Evolutionary conservation across 2,329 filamentous ascomycete genomes (phyloP).

Genomic region (Pseudogymnoascus sp.): DNA sequence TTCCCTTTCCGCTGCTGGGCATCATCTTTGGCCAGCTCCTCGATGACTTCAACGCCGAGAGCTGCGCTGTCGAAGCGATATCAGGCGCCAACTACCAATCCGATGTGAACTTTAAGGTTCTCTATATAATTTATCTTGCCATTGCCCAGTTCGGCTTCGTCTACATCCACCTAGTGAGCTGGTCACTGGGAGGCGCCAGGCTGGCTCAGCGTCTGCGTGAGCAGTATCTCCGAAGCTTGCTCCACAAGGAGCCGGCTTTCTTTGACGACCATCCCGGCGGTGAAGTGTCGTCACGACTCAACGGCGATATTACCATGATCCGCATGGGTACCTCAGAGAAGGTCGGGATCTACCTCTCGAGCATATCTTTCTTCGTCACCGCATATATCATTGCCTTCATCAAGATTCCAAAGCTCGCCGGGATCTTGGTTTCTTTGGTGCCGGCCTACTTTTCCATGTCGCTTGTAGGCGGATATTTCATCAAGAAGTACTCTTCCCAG

Average conservation of each 20-base stretch:
- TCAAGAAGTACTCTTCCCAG: conserved; percentile 33
- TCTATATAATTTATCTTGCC: conserved; percentile 54
- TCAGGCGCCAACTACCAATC: conserved; percentile 25
- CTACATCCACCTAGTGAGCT: conserved; percentile 54
- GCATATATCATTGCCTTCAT: conserved; percentile 51
- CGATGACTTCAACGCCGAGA: conserved; percentile 49
- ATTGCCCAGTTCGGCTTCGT: conserved; percentile 55
- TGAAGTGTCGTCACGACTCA: conserved; percentile 44
- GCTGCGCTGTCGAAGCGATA: conserved; percentile 35
- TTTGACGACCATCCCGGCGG: conserved; percentile 45
- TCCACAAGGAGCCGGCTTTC: conserved; percentile 44
- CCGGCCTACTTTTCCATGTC: conserved; percentile 38
- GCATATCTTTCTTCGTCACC: conserved; percentile 47
- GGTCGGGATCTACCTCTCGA: conserved; percentile 47
- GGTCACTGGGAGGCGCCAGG: conserved; percentile 46
- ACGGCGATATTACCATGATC: conserved; percentile 47
- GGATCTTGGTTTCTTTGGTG: conserved; percentile 42
- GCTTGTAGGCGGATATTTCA: conserved; percentile 37
- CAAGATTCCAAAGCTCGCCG: conserved; percentile 46
- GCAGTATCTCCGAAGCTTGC: conserved; percentile 39
- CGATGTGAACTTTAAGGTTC: conserved; percentile 46
- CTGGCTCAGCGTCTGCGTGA: conserved; percentile 45
- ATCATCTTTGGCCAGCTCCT: conserved; percentile 57
- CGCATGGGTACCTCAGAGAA: conserved; percentile 52
- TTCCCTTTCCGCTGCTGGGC: conserved; percentile 54